A percentile compares a stretch with the other conserved stretches of the same genome.
Evolutionary conservation across 805 yeast genomes (phyloP).

Genomic region (Barnettozyma pratensis): DNA sequence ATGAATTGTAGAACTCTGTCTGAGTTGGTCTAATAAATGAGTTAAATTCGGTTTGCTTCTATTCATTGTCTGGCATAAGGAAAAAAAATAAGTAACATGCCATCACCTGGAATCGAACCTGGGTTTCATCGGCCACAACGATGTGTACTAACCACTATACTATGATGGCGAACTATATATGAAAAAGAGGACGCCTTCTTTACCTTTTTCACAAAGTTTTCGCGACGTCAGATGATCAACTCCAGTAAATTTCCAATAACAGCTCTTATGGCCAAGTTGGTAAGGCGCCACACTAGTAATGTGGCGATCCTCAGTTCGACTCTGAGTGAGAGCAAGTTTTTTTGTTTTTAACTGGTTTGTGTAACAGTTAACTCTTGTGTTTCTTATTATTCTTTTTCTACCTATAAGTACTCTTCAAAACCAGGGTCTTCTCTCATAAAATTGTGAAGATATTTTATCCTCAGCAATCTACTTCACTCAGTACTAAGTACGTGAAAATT

Average conservation of each 20-base stretch:
- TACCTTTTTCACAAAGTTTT: too few relatives aligned
- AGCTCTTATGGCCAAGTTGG: slow-evolving; percentile 59
- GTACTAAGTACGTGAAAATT: too few relatives aligned
- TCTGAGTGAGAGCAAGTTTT: slow-evolving; percentile 58
- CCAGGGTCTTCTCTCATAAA: too few relatives aligned
- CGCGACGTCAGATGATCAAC: too few relatives aligned
- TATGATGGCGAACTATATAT: slow-evolving; percentile 27
- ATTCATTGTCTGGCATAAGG: background rate
- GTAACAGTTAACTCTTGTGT: background rate
- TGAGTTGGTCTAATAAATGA: background rate
- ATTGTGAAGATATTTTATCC: too few relatives aligned
- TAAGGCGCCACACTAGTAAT: slow-evolving; percentile 83
- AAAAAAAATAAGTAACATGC: slow-evolving; percentile 34
- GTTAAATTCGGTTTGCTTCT: background rate
- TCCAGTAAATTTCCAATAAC: too few relatives aligned
- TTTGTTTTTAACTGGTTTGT: slow-evolving; percentile 1
- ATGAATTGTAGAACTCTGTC: too few relatives aligned
- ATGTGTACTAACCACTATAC: slow-evolving; percentile 70
- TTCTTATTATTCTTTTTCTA: too few relatives aligned
- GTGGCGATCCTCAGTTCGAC: slow-evolving; percentile 77
- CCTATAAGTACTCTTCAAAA: too few relatives aligned
- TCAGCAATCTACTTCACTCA: too few relatives aligned
- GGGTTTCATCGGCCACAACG: slow-evolving; percentile 74
- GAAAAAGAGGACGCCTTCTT: too few relatives aligned
- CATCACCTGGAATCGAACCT: slow-evolving; percentile 72